These are phyloP conservation scores for Neurospora crassa DNA, from an alignment of 2,329 filamentous ascomycete genomes.

Conservation along the genomic window DNA sequence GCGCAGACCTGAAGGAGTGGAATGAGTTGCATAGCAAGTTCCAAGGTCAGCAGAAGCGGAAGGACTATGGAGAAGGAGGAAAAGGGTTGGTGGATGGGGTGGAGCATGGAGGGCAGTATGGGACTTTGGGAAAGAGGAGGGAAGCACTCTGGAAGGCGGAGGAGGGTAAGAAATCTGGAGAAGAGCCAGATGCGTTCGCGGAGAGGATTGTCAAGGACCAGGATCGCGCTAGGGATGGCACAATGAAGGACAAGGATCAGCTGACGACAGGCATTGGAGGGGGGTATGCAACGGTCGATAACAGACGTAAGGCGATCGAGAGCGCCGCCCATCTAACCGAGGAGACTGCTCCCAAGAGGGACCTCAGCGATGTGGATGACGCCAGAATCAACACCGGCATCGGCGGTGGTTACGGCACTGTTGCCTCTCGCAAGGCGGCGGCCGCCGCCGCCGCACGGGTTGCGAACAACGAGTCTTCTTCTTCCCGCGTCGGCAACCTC, in stretches of 20 bases:
- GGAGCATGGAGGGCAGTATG: background rate
- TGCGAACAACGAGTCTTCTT: background rate
- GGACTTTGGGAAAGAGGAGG: background rate
- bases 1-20: conserved; percentile 61
- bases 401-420: background rate
- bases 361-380: background rate
- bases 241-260: background rate
- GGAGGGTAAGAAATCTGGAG: background rate
- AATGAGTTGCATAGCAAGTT: conserved; percentile 30
- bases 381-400: background rate
- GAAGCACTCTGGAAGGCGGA: background rate
- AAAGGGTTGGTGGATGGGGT: background rate
- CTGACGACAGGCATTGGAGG: background rate
- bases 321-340: background rate
- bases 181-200: background rate
- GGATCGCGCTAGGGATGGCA: background rate
- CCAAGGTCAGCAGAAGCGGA: background rate
- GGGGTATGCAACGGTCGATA: background rate
- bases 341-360: background rate
- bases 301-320: background rate
- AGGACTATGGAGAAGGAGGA: background rate
- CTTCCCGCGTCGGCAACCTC: background rate
- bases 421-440: background rate
- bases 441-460: background rate
- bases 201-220: background rate